Evolutionary conservation across 129 eudicot genomes (phyloP), one percentile per base, ranked within the genome.

Genomic region (Tanacetum coccineum): DNA sequence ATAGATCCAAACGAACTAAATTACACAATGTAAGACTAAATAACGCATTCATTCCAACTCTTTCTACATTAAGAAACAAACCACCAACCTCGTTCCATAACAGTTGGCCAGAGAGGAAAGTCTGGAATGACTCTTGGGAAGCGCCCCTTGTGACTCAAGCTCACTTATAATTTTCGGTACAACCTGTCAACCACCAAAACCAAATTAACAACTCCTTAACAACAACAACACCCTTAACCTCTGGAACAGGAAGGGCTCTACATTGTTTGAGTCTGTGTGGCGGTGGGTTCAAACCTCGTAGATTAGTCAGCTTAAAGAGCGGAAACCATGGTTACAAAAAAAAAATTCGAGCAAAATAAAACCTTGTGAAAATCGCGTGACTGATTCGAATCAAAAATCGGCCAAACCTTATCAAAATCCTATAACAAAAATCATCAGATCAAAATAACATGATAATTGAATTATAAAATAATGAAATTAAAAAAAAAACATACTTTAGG

Each of bases 101-200:
- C 99, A 94, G 0, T 97, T 94, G 39, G 99, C 99, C 50, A 94
- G 93, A 6, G 97, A 94, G 7, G 99, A 94, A 79, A 94, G 97
- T 84, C 99, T 82, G 2, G 99, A 94, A 87, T 89, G 89, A 70
- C 97, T 94, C 74, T 95, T 82, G 8, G 99, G 99, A 53, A 94
- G 84, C 57, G 97, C 99, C 72, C 99, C 99, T 81, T 89, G 99
- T 0, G 95, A 82, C 78, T 94, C 99, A 64, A 94, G 83, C 83
- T 94, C 99, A 76, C 88, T 87, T 62, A 94, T 94, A 59, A 91
- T 90, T 63, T 85, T 82, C 67, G 87, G 97, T 45, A 90, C 97
- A 55, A 87, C 97, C 97, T 90, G 66, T 76, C 19, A n/a, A 60
- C 67, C 56, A 58, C n/a, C n/a, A n/a, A n/a, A 59, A 60, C 32